Evolutionary conservation across 176 grass and related monocot species (phyloP), one percentile per base, ranked within the genome.

Genomic region (Musa beccarii): DNA sequence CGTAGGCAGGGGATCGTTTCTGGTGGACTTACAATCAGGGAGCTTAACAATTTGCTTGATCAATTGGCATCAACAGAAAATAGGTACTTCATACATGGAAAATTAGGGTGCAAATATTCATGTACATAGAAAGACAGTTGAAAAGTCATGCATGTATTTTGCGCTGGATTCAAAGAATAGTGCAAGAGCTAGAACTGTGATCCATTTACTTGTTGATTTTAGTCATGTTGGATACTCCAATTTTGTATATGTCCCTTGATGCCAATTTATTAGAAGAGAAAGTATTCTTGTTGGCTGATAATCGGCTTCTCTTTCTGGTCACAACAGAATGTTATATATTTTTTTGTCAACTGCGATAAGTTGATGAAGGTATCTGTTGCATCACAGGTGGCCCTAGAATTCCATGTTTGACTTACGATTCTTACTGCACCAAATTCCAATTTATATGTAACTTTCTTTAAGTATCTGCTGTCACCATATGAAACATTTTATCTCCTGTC

Each of bases 21-120:
- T 68, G 88, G 94, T 2, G 86, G 86, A 61, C 80, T 98, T 80
- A 91, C 88, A 11, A 93, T 98, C 83, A 93, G 90, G 73, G 90
- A 98, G 77, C 75, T 98, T 10, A 97, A 97, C 52, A 86, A 97
- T 51, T 82, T 82, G 59, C 94, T 97, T 52, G 84, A 98, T 93
- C 84, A 63, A 63, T 76, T 98, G 14, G 73, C 90, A 71, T 80
- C 90, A 80, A 90, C 67, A 51, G 90, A 98, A 70, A 89, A 89
- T 79, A 93, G 90, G 94, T 80, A 22, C 21, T 49, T 70, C 0
- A 57, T 29, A 51, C 21, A 54, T 20, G 51, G 9, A 5, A 54
- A 34, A 9, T 20, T 24, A 26, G 13, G 25, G 14, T 25, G 53
- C 53, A 56, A 15, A 53, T 55, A 54, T 28, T 17, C 23, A 4